Conservation (phyloP, 768 basidiomycete species). For the Bullera alba region DNA sequence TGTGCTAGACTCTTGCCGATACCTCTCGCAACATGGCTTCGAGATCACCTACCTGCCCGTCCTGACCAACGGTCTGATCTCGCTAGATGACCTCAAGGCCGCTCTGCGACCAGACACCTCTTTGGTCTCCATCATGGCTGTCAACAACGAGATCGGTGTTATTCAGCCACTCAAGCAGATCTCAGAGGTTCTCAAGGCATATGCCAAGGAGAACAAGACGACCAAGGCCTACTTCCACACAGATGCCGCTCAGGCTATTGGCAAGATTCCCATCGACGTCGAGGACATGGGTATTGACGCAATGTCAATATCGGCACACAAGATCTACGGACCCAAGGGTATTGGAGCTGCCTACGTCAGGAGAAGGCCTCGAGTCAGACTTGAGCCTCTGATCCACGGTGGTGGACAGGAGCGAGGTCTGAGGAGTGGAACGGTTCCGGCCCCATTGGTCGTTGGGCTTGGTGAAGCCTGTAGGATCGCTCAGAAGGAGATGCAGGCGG, state of each 20-base stretch:
- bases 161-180: constrained; percentile 97
- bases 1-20: constrained; percentile 93
- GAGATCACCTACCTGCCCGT: constrained; percentile 98
- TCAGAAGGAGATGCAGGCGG: constrained; percentile 82
- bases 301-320: constrained; percentile 91
- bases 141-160: constrained; percentile 98
- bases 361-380: constrained; percentile 78
- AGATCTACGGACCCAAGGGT: constrained; percentile 96
- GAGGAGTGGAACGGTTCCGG: constrained; percentile 86
- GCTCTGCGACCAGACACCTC: constrained; percentile 89
- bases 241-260: constrained; percentile 91
- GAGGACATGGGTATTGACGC: constrained; percentile 92
- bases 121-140: constrained; percentile 94
- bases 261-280: constrained; percentile 85
- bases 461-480: constrained; percentile 93
- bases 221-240: constrained; percentile 78
- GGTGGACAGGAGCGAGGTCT: constrained; percentile 96
- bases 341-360: constrained; percentile 91
- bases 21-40: constrained; percentile 91
- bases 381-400: constrained; percentile 90
- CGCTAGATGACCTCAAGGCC: constrained; percentile 67
- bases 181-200: constrained; percentile 62
- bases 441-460: constrained; percentile 79
- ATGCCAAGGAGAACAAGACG: constrained; percentile 63
- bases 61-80: constrained; percentile 71